phyloP scores from a whole-genome alignment of 768 basidiomycete genomes.

The Auricularia sp. region DNA sequence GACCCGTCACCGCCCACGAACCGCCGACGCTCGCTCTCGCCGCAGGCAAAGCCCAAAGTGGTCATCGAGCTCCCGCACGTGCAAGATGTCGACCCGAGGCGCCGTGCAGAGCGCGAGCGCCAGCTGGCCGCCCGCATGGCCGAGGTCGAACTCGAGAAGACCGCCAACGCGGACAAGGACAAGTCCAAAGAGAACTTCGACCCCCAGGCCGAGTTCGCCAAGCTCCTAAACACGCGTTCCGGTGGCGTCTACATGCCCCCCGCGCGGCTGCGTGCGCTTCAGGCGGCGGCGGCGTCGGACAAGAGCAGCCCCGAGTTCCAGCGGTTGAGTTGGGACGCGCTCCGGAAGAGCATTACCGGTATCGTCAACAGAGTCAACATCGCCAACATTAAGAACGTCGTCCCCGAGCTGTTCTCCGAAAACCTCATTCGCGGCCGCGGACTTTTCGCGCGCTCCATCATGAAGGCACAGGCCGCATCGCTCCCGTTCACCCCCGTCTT shows the following conservation, averaged over 20 bases:
- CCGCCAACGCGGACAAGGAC: slow-evolving; percentile 38
- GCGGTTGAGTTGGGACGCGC: slow-evolving; percentile 92
- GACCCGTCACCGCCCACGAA: slow-evolving; percentile 23
- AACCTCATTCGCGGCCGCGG: slow-evolving; percentile 91
- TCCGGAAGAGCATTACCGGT: slow-evolving; percentile 97
- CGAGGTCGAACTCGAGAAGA: slow-evolving; percentile 50
- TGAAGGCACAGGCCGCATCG: slow-evolving; percentile 80
- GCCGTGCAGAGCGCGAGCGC: slow-evolving; percentile 67
- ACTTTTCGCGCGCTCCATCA: slow-evolving; percentile 84
- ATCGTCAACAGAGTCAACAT: slow-evolving; percentile 99
- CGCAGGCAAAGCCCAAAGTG: slow-evolving; percentile 23
- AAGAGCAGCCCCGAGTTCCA: slow-evolving; percentile 86
- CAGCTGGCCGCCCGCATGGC: slow-evolving; percentile 66
- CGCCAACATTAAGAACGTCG: slow-evolving; percentile 88
- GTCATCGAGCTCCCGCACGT: slow-evolving; percentile 39
- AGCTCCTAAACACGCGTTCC: slow-evolving; percentile 65
- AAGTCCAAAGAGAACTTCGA: slow-evolving; percentile 17
- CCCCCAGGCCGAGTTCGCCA: slow-evolving; percentile 73
- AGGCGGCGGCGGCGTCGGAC: slow-evolving; percentile 71
- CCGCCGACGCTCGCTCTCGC: slow-evolving; percentile 19
- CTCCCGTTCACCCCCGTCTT: slow-evolving; percentile 96
- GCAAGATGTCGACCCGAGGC: slow-evolving; percentile 65
- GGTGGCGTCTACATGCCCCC: slow-evolving; percentile 98
- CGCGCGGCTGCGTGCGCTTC: slow-evolving; percentile 82
- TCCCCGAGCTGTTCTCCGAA: slow-evolving; percentile 86